Evolutionary conservation across 805 yeast genomes (phyloP).

Genomic region (Cyberlindnera euphorbiiphila): DNA sequence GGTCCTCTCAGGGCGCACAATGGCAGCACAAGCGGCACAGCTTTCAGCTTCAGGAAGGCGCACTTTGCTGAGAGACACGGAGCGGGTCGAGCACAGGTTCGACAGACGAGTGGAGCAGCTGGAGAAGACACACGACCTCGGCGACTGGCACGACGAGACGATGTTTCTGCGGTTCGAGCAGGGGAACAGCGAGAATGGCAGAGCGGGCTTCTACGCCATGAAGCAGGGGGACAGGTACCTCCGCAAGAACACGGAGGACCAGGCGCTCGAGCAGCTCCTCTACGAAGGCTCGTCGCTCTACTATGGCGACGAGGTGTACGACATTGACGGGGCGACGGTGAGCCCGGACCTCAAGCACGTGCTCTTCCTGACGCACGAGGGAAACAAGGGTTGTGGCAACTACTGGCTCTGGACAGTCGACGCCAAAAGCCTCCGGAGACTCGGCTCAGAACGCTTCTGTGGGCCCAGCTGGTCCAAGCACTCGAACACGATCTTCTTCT

Average conservation of each 20-base stretch:
- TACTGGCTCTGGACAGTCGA: constrained; percentile 39
- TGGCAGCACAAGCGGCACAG: not conserved
- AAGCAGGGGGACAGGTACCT: constrained; percentile 6
- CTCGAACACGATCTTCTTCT: constrained; percentile 7
- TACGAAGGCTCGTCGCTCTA: constrained; percentile 46
- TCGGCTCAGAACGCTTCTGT: constrained; percentile 34
- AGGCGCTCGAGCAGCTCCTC: constrained; percentile 39
- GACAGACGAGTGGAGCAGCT: constrained; percentile 3
- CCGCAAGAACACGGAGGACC: constrained; percentile 32
- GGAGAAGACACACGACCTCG: constrained; percentile 2
- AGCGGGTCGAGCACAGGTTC: not conserved
- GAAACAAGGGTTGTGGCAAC: constrained; percentile 41
- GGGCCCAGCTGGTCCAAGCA: constrained; percentile 56
- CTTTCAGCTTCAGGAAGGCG: not conserved
- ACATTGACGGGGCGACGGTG: constrained; percentile 51
- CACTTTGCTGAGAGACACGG: constrained; percentile 1
- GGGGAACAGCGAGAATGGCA: constrained; percentile 2
- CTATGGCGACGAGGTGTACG: constrained; percentile 37
- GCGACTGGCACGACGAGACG: constrained; percentile 9
- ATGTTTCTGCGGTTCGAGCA: constrained; percentile 8
- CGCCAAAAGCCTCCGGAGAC: constrained; percentile 17
- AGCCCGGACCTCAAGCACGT: constrained; percentile 63
- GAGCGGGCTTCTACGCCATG: constrained; percentile 10
- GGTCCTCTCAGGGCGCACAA: constrained; percentile 1
- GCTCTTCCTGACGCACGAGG: constrained; percentile 56